Evolutionary conservation across 352 stramenopile species (phyloP).

Genomic region (Bremia lactucae): DNA sequence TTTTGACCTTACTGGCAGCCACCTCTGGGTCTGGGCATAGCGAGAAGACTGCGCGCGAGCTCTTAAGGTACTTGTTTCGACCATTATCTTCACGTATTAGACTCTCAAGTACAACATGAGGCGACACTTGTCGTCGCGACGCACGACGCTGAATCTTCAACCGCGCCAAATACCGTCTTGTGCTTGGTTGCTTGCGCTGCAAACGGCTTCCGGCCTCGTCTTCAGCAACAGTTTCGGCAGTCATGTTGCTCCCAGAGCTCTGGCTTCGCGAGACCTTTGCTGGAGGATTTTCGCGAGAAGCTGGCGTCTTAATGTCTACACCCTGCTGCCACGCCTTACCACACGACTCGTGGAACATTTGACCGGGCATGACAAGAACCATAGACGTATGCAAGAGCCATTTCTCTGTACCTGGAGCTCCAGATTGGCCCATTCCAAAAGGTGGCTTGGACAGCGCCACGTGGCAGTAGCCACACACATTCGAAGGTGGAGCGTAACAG

Average conservation of each 20-base stretch:
- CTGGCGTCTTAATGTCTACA: conserved; percentile 43
- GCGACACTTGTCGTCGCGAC: conserved; percentile 49
- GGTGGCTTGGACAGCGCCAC: conserved; percentile 71
- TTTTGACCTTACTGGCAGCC: conserved; percentile 62
- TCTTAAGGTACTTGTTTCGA: conserved; percentile 79
- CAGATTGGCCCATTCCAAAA: conserved; percentile 77
- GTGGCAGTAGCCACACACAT: conserved; percentile 74
- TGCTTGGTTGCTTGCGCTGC: conserved; percentile 72
- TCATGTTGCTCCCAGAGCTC: conserved; percentile 31
- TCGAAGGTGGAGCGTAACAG: conserved; percentile 60
- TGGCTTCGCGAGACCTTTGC: conserved; percentile 30
- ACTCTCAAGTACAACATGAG: conserved; percentile 72
- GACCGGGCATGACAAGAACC: conserved; percentile 65
- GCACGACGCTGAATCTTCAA: conserved; percentile 63
- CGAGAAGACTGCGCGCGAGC: conserved; percentile 62
- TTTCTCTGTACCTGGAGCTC: conserved; percentile 51
- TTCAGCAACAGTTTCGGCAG: conserved; percentile 14
- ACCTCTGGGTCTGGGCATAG: conserved; percentile 64
- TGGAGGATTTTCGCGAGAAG: conserved; percentile 12
- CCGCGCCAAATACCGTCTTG: conserved; percentile 62
- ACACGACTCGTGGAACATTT: conserved; percentile 82
- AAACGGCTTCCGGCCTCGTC: conserved; percentile 45
- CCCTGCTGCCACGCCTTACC: conserved; percentile 78
- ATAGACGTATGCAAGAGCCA: conserved; percentile 81
- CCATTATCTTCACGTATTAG: conserved; percentile 69